Base-by-base conservation (phyloP, 2,329 filamentous ascomycete species). In the Lachnellula suecica region DNA sequence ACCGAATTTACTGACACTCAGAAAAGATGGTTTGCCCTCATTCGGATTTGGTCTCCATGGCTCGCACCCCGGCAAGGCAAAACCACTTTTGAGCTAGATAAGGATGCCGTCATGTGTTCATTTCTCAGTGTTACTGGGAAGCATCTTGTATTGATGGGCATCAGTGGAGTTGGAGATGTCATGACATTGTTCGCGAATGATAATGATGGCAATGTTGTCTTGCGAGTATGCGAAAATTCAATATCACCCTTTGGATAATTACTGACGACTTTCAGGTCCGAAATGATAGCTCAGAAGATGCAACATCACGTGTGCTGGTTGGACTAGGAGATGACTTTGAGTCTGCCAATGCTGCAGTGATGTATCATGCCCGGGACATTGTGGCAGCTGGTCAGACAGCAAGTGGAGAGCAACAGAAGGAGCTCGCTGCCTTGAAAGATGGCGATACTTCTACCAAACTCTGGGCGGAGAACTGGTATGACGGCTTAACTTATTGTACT, bases 401-500 rank as follows among this genome's bases (percentile, higher is more conserved):
- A 7, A 70, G 70, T 59, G 62, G 74, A 50, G 68, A 81, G 60
- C 63, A 72, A 52, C 71, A 73, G 19, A 69, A 71, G 24, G 76
- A 84, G 53, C 66, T 79, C 23, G 69, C 74, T 51, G 69, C 71
- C 1, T 61, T 80, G 7, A 70, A 70, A 15, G 71, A 75, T 23
- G 77, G 77, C 4, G 71, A 85, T 45, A 58, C 62, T 27, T 29
- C 76, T 78, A 49, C 72, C 77, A 66, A 66, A 37, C 9, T 59
- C 5, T 96, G 91, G 91, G 73, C 89, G 44, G 84, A 94, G 58
- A 84, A 89, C 53, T 97, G 92, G 91, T 92, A 92, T 66, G 94
- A 97, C 68, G 91, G 91, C 0, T 74, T 99, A 34, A 89, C 91
- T 0, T 99, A 94, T 67, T 99, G 94, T 66, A 99, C 94, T 1